Conservation (phyloP, 495 filamentous ascomycete genomes). For the Schizothecium vesticola region DNA sequence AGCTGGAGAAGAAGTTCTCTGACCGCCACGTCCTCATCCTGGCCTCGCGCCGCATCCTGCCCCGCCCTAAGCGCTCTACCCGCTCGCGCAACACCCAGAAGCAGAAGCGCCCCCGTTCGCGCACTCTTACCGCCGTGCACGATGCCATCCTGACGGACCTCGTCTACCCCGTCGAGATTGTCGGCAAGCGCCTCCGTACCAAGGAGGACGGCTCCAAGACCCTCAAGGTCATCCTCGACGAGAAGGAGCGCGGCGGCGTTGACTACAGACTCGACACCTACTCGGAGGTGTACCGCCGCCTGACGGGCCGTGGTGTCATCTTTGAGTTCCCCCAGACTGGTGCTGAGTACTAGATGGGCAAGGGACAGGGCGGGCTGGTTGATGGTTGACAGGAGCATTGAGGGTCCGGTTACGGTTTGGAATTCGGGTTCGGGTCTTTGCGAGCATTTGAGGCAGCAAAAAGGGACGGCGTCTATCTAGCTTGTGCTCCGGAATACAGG, state of each 20-base stretch:
- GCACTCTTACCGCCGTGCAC: constrained; percentile 96
- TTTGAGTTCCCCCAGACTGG: constrained; percentile 95
- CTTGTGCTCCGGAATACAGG: constrained; percentile 31
- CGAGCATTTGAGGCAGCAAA: constrained; percentile 28
- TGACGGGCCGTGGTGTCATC: constrained; percentile 87
- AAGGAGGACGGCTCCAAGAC: constrained; percentile 96
- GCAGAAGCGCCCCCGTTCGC: constrained; percentile 96
- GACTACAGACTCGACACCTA: constrained; percentile 99
- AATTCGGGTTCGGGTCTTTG: constrained; percentile 29
- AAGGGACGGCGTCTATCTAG: constrained; percentile 37
- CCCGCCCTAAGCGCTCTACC: constrained; percentile 91
- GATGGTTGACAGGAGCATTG: constrained; percentile 17
- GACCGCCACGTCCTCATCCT: constrained; percentile 99
- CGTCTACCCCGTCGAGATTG: constrained; percentile 99
- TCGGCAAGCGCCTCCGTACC: constrained; percentile 94
- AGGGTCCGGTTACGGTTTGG: constrained; percentile 28
- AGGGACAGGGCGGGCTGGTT: constrained; percentile 18
- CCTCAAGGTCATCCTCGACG: constrained; percentile 95
- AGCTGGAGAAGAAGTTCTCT: constrained; percentile 99
- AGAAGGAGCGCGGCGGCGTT: constrained; percentile 98
- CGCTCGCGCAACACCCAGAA: constrained; percentile 88
- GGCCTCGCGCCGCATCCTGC: constrained; percentile 96
- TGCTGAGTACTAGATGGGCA: constrained; percentile 64
- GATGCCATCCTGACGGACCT: constrained; percentile 93
- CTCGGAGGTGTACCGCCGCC: constrained; percentile 92